These are phyloP conservation scores for Cutaneotrichosporon dermatis DNA, from an alignment of 1,284 basidiomycete genomes.

Conservation along the genomic window DNA sequence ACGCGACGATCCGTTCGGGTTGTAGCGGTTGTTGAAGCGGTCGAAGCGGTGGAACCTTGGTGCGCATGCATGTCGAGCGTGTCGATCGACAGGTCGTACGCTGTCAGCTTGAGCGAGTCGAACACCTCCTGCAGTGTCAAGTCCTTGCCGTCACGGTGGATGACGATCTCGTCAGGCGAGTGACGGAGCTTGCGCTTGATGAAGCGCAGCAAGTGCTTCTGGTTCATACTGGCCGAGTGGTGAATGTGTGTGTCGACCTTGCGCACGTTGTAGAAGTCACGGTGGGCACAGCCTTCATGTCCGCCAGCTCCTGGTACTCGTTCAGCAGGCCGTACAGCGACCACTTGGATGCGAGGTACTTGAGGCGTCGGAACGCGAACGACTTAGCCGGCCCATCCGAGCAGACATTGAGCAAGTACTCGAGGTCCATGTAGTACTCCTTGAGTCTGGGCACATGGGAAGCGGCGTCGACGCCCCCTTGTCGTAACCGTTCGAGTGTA, in stretches of 20 bases:
- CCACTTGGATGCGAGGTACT: conserved; percentile 93
- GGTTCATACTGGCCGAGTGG: conserved; percentile 98
- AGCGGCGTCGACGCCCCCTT: conserved; percentile 50
- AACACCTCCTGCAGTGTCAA: conserved; percentile 92
- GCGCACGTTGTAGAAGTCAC: conserved; percentile 97
- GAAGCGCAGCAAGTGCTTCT: conserved; percentile 98
- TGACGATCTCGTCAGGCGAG: conserved; percentile 74
- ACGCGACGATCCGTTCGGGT: conserved; percentile 72
- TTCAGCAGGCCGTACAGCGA: conserved; percentile 89
- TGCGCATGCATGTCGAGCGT: conserved; percentile 99
- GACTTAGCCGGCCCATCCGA: conserved; percentile 93
- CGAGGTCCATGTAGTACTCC: conserved; percentile 96
- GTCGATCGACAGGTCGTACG: conserved; percentile 97
- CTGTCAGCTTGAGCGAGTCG: conserved; percentile 86
- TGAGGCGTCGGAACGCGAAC: conserved; percentile 87
- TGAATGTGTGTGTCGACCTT: conserved; percentile 99
- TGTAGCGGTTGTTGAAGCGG: conserved; percentile 68
- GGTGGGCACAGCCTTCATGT: conserved; percentile 76
- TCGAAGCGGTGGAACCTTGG: conserved; percentile 92
- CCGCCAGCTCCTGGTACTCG: conserved; percentile 88
- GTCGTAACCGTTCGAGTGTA: conserved; percentile 49
- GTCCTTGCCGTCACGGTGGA: conserved; percentile 85
- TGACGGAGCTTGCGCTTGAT: conserved; percentile 85
- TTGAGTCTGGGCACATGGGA: conserved; percentile 79
- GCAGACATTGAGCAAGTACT: conserved; percentile 79